Evolutionary conservation across 148 eudicot genomes (phyloP), one percentile per base, ranked within the genome.

Genomic region (Tetragonia tetragonoides): DNA sequence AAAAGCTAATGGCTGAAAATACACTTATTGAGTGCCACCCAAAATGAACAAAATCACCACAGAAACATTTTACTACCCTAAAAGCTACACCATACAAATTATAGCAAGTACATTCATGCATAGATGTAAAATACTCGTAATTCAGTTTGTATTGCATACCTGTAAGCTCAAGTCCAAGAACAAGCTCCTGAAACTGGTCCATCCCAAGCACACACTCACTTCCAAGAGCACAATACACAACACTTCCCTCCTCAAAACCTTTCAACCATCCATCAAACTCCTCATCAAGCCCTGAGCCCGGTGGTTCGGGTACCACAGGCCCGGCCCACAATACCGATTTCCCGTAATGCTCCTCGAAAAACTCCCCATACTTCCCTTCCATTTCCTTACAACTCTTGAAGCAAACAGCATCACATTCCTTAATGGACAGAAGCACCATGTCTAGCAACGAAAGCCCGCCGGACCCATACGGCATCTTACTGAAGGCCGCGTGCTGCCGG

Each of bases 161-260:
- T 2, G 86, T 83, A 4, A 85, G 76, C 81, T 87, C 88, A 14
- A 87, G 75, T 6, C 88, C 90, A 71, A 81, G 72, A 3, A 84
- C 37, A 15, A 87, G 64, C 56, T 85, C 88, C 54, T 75, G 80
- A 62, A 87, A 81, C 61, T 83, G 85, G 7, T 83, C 76, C 8
- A 44, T 67, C 24, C 7, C 20, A 0, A 87, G 71, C 20, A 76
- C 37, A 24, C 82, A 73, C 62, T 87, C 84, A 42, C 89, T 88
- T 3, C 88, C 88, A 60, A 88, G 76, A 12, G 89, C 78, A 57
- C 91, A 88, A 72, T 57, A 88, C 42, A 84, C 79, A 5, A 88
- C 87, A 2, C 81, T 49, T 21, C 66, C 83, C 1, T 74, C 21
- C 3, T 47, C 17, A 70, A 80, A 86, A 11, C 71, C 62, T 15